Evolutionary conservation across 2,329 filamentous ascomycete genomes (phyloP).

Genomic region (Fusarium ramigenum): DNA sequence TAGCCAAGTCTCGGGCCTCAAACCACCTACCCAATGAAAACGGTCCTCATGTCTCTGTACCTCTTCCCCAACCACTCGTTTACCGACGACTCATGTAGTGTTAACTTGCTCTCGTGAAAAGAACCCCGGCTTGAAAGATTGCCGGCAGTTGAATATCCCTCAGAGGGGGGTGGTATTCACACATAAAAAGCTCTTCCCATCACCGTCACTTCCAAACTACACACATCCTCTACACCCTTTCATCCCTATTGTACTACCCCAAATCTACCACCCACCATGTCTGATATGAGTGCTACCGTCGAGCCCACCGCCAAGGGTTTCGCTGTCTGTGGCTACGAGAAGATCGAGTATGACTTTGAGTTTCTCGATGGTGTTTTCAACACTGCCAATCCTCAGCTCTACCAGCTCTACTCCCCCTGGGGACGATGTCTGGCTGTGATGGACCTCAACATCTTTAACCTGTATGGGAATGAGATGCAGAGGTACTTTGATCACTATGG

Average conservation of each 20-base stretch:
- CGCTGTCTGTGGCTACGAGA: constrained; percentile 77
- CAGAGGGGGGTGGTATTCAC: background rate
- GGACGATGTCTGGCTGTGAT: constrained; percentile 73
- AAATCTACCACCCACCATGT: constrained; percentile 59
- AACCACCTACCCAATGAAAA: background rate
- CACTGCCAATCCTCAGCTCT: constrained; percentile 66
- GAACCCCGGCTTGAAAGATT: background rate
- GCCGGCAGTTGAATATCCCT: constrained; percentile 19
- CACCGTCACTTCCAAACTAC: constrained; percentile 1
- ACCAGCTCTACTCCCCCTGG: constrained; percentile 72
- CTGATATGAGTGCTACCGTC: constrained; percentile 74
- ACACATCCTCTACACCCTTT: constrained; percentile 15
- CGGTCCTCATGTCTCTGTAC: constrained; percentile 8
- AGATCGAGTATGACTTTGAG: constrained; percentile 79
- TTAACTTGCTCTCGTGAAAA: constrained; percentile 16
- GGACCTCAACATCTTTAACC: constrained; percentile 74
- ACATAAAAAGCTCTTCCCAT: constrained; percentile 29
- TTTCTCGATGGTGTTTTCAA: constrained; percentile 77
- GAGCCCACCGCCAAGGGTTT: constrained; percentile 71
- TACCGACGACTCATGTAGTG: background rate
- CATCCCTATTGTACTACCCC: background rate
- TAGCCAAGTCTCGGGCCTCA: constrained; percentile 9
- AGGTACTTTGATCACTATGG: constrained; percentile 73
- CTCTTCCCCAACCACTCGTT: background rate
- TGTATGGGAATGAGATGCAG: constrained; percentile 74